phyloP scores from a whole-genome alignment of 805 yeast species.

The Nakazawaea populi region DNA sequence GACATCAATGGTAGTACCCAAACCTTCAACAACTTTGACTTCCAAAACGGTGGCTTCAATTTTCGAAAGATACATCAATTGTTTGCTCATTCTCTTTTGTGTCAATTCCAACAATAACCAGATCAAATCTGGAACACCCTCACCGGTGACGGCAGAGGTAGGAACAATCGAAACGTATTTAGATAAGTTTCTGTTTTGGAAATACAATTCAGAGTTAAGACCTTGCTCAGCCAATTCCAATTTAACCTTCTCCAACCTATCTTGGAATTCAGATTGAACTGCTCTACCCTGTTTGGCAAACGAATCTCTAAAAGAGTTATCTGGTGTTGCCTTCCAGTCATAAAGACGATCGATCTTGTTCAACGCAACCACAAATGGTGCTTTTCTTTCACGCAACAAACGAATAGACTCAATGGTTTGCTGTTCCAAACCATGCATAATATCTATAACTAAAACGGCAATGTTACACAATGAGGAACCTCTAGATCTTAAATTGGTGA shows the following conservation, averaged over 20 bases:
- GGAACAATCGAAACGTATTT: slow-evolving; percentile 96
- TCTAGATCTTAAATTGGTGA: slow-evolving; percentile 94
- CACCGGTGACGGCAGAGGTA: slow-evolving; percentile 98
- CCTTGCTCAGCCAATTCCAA: slow-evolving; percentile 96
- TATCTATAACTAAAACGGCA: slow-evolving; percentile 96
- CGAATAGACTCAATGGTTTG: slow-evolving; percentile 94
- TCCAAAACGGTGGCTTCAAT: slow-evolving; percentile 95
- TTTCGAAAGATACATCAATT: slow-evolving; percentile 89
- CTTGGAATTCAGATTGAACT: slow-evolving; percentile 89
- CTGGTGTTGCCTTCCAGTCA: slow-evolving; percentile 88
- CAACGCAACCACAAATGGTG: slow-evolving; percentile 95
- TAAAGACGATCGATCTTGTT: slow-evolving; percentile 97
- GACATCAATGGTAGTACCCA: slow-evolving; percentile 98
- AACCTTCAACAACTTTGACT: slow-evolving; percentile 97
- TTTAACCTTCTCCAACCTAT: slow-evolving; percentile 77
- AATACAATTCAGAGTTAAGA: slow-evolving; percentile 93
- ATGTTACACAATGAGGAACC: slow-evolving; percentile 99
- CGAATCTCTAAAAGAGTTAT: slow-evolving; percentile 95
- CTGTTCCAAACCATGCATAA: slow-evolving; percentile 98
- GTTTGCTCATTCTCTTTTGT: slow-evolving; percentile 98
- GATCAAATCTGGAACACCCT: slow-evolving; percentile 98
- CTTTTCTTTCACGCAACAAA: slow-evolving; percentile 91
- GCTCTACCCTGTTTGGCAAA: slow-evolving; percentile 74
- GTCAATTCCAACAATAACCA: slow-evolving; percentile 94
- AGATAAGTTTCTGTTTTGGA: slow-evolving; percentile 89